A percentile compares a stretch with the other conserved stretches of the same genome.
Evolutionary conservation across 371 early-diverging fungal genomes (phyloP).

Genomic region (Quaeritorhiza haematococci): DNA sequence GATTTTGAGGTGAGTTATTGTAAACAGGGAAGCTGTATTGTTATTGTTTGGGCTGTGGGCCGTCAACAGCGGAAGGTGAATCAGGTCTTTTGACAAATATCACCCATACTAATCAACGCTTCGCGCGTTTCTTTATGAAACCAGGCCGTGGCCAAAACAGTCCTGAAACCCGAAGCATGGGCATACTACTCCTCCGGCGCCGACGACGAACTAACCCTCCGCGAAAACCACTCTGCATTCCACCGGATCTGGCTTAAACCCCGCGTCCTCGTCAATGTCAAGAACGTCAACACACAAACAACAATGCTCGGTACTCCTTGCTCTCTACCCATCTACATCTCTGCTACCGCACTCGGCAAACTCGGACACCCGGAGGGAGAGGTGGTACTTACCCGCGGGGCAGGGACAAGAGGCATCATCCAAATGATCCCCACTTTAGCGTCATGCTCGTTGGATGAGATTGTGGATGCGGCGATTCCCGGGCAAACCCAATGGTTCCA

Average conservation of each 20-base stretch:
- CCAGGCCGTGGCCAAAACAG: slow-evolving; percentile 53
- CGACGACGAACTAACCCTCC: slow-evolving; percentile 77
- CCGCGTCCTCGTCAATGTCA: slow-evolving; percentile 41
- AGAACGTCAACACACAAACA: slow-evolving; percentile 24
- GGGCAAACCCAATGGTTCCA: slow-evolving; percentile 75
- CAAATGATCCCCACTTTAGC: slow-evolving; percentile 72
- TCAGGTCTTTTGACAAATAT: neutral
- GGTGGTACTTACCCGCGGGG: slow-evolving; percentile 61
- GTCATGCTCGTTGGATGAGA: slow-evolving; percentile 66
- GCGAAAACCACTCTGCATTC: slow-evolving; percentile 71
- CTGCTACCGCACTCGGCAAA: slow-evolving; percentile 55
- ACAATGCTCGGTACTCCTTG: slow-evolving; percentile 24
- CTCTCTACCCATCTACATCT: slow-evolving; percentile 39
- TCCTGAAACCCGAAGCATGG: slow-evolving; percentile 68
- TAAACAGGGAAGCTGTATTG: too few relatives aligned
- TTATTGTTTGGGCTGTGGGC: too few relatives aligned
- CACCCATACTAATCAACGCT: too few relatives aligned
- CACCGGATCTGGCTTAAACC: slow-evolving; percentile 59
- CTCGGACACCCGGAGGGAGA: slow-evolving; percentile 76
- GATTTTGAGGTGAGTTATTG: slow-evolving; percentile 59
- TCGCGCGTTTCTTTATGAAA: too few relatives aligned
- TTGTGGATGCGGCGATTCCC: slow-evolving; percentile 38
- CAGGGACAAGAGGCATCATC: slow-evolving; percentile 35
- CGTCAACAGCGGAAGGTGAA: neutral
- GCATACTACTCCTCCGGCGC: slow-evolving; percentile 81